A percentile compares a stretch with the other conserved stretches of the same genome.
phyloP scores from a whole-genome alignment of 2,329 filamentous ascomycete species.

The Cladophialophora psammophila region DNA sequence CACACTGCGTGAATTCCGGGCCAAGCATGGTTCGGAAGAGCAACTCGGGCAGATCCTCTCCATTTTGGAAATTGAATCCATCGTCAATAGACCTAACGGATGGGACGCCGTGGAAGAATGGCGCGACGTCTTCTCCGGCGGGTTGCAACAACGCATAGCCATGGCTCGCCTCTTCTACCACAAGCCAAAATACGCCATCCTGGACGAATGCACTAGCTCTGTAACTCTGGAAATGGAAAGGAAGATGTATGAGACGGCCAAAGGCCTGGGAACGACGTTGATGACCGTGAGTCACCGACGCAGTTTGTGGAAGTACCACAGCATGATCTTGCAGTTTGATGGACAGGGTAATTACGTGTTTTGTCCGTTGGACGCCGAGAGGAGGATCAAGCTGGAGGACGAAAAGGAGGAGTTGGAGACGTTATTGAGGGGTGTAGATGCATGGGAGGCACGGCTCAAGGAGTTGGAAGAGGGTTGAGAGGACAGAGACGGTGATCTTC shows the following conservation, averaged over 20 bases:
- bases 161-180: conserved; percentile 98
- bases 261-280: conserved; percentile 86
- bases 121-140: conserved; percentile 91
- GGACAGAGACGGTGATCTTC: too few species aligned
- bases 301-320: conserved; percentile 96
- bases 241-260: conserved; percentile 96
- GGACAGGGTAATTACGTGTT: conserved; percentile 93
- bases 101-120: conserved; percentile 97
- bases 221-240: conserved; percentile 96
- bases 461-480: conserved; percentile 34
- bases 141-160: conserved; percentile 92
- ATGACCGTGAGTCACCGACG: conserved; percentile 95
- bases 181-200: conserved; percentile 87
- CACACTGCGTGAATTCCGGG: conserved; percentile 82
- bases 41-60: conserved; percentile 80
- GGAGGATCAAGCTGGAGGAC: conserved; percentile 84
- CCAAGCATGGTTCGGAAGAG: conserved; percentile 79
- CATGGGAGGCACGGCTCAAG: conserved; percentile 79
- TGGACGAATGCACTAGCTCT: conserved; percentile 94
- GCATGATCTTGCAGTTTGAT: conserved; percentile 93
- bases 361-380: conserved; percentile 86
- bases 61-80: conserved; percentile 80
- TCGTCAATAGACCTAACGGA: conserved; percentile 79
- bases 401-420: conserved; percentile 95
- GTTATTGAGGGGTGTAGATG: conserved; percentile 81